Evolutionary conservation across 208 protist genomes (phyloP).

Genomic region (Acanthamoeba sp.): DNA sequence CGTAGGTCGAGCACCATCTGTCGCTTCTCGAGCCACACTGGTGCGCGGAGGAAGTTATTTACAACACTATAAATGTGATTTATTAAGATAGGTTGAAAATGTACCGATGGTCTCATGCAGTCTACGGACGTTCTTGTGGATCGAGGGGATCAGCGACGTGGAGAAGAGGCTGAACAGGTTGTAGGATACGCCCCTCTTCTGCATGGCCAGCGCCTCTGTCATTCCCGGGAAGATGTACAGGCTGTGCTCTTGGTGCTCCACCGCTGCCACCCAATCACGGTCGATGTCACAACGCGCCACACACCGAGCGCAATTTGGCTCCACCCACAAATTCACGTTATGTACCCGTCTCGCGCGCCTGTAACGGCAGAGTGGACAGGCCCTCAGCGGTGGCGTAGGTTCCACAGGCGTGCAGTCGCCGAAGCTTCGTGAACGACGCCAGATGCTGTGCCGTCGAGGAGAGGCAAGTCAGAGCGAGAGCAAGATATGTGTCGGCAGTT

Average conservation of each 20-base stretch:
- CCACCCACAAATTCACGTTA: too few relatives aligned
- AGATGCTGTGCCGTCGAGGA: background rate
- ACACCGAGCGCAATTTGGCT: too few relatives aligned
- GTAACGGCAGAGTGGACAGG: background rate
- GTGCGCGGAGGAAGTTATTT: too few relatives aligned
- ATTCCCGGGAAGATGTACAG: conserved; percentile 15
- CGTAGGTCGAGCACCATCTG: background rate
- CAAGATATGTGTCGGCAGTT: background rate
- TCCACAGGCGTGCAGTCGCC: background rate
- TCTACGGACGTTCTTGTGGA: background rate
- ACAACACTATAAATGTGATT: too few relatives aligned
- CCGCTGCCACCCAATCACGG: background rate
- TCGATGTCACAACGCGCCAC: too few relatives aligned
- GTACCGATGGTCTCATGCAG: background rate
- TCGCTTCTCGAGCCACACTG: conserved; percentile 21
- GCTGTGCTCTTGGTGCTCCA: background rate
- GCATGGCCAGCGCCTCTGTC: background rate
- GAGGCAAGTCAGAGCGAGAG: too few relatives aligned
- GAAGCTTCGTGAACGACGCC: background rate
- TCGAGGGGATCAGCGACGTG: background rate
- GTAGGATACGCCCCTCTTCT: background rate
- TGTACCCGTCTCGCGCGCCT: background rate
- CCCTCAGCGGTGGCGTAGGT: background rate
- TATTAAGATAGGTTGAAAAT: background rate
- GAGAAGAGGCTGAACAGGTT: conserved; percentile 24